These are phyloP conservation scores for Rosa persica DNA, from an alignment of 306 rosid species.

Conservation along the genomic window DNA sequence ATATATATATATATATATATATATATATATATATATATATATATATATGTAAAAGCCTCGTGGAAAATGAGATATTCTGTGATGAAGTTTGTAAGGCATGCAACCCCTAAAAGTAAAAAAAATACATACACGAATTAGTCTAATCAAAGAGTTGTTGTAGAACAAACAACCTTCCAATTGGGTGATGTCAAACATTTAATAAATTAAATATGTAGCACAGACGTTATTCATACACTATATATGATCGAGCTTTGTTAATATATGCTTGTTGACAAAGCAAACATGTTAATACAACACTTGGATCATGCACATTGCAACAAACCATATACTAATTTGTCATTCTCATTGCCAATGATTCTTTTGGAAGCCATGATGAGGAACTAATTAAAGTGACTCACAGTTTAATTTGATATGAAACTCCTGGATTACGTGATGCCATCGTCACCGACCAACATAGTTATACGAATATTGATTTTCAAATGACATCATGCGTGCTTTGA, in stretches of 20 bases:
- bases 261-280: conserved; percentile 47
- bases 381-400: conserved; percentile 8
- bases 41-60: neutral
- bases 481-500: conserved; percentile 15
- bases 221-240: conserved; percentile 47
- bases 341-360: conserved; percentile 45
- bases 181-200: conserved; percentile 35
- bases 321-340: conserved; percentile 24
- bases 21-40: no score
- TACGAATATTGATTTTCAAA: neutral
- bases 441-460: conserved; percentile 24
- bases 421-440: conserved; percentile 36
- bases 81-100: neutral
- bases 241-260: neutral
- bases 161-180: conserved; percentile 5
- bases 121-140: conserved; percentile 8
- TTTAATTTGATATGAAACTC: conserved; percentile 4
- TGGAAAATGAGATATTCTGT: neutral
- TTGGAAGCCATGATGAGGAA: conserved; percentile 39
- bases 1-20: no score
- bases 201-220: conserved; percentile 12
- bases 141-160: conserved; percentile 27
- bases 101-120: neutral
- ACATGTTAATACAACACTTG: neutral
- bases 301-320: conserved; percentile 31